These are phyloP conservation scores for Malbranchea cinnamomea DNA, from an alignment of 2,329 filamentous ascomycete genomes.

Conservation along the genomic window DNA sequence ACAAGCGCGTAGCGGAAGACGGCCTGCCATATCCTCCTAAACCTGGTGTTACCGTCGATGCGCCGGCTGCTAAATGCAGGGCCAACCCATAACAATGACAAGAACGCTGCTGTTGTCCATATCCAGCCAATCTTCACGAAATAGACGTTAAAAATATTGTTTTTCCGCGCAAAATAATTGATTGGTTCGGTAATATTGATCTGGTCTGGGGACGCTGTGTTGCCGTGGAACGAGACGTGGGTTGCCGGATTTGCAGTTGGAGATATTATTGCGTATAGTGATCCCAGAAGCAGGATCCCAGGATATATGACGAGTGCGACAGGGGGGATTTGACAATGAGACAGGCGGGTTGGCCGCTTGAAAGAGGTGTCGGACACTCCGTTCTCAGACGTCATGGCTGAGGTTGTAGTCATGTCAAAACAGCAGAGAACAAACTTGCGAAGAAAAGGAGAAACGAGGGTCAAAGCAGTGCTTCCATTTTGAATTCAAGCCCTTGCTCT, in stretches of 20 bases:
- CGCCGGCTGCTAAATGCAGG: conserved; percentile 37
- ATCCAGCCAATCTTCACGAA: conserved; percentile 95
- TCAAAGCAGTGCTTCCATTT: too few species aligned
- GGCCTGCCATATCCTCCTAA: conserved; percentile 42
- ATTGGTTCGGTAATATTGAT: conserved; percentile 12
- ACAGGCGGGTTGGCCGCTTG: too few species aligned
- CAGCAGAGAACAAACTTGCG: neutral
- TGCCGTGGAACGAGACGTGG: conserved; percentile 37
- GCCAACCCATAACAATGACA: conserved; percentile 54
- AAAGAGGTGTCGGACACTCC: neutral
- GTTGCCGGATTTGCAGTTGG: conserved; percentile 47
- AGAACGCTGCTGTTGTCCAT: conserved; percentile 69
- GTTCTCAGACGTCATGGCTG: too few species aligned
- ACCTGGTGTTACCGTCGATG: conserved; percentile 15
- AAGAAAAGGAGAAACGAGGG: neutral
- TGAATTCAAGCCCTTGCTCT: too few species aligned
- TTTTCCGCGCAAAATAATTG: conserved; percentile 82
- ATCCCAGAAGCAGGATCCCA: conserved; percentile 61
- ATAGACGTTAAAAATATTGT: conserved; percentile 78
- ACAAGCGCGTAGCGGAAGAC: conserved; percentile 53
- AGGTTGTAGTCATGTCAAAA: neutral
- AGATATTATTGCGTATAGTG: conserved; percentile 63
- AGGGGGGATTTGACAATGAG: conserved; percentile 36
- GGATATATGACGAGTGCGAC: conserved; percentile 60
- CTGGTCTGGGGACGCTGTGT: conserved; percentile 2